These are phyloP conservation scores for Paspalum vaginatum DNA, from an alignment of 176 grass and related monocot genomes.

Conservation along the genomic window DNA sequence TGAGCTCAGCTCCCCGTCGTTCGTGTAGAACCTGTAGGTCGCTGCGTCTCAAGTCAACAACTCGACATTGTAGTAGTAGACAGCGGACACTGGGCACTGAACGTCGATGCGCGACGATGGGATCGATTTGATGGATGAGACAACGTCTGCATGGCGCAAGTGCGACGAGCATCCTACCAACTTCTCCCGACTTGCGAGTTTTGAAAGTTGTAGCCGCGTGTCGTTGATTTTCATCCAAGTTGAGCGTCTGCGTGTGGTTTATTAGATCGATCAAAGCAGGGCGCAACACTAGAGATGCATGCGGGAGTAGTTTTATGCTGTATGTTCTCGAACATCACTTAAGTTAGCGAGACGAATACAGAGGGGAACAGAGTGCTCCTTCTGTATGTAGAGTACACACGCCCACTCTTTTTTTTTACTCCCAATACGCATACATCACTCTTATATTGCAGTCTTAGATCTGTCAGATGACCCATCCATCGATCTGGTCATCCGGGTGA, in stretches of 20 bases:
- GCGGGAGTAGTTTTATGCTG: neutral
- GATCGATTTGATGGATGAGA: neutral
- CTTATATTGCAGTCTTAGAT: neutral
- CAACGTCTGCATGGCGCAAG: neutral
- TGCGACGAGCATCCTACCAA: neutral
- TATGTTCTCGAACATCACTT: neutral
- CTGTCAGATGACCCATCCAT: neutral
- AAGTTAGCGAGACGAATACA: neutral
- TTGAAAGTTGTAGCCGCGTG: neutral
- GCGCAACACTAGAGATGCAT: neutral
- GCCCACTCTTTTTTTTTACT: no score
- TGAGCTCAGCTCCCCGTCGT: neutral
- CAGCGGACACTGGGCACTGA: neutral
- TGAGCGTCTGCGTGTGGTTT: neutral
- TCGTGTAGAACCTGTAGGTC: neutral
- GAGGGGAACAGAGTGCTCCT: neutral
- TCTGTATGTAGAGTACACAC: neutral
- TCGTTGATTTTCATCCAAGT: neutral
- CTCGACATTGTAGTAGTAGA: neutral
- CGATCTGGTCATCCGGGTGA: conserved; percentile 24
- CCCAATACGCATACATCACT: no score
- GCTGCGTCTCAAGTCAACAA: conserved; percentile 16
- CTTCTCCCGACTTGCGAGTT: neutral
- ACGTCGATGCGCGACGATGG: neutral
- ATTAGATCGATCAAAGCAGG: neutral